Evolutionary conservation across 805 yeast genomes (phyloP).

Genomic region (Starmerella asiatica): DNA sequence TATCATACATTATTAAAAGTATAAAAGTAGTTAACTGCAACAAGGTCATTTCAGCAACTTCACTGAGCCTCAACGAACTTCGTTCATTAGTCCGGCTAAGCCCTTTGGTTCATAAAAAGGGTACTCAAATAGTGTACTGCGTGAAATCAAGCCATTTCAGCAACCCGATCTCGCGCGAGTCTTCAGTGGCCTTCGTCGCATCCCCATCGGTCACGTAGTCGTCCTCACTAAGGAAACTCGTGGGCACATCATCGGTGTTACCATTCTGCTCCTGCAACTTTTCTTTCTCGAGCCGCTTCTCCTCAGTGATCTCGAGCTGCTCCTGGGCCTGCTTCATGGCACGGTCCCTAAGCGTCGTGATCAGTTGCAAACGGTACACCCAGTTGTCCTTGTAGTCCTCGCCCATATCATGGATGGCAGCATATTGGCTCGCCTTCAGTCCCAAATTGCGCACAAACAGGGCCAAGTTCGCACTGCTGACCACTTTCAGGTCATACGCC

Average conservation of each 20-base stretch:
- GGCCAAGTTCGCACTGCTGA: constrained; percentile 47
- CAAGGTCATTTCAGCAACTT: too few relatives aligned
- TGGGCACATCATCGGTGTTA: background rate
- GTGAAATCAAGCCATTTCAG: constrained; percentile 21
- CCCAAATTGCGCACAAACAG: constrained; percentile 54
- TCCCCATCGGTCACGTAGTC: background rate
- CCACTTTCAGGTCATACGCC: constrained; percentile 58
- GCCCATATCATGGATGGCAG: constrained; percentile 57
- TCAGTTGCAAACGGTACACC: constrained; percentile 51
- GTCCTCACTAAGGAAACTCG: constrained; percentile 1
- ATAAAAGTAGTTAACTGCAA: too few relatives aligned
- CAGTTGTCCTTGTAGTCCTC: constrained; percentile 49
- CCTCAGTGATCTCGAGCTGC: background rate
- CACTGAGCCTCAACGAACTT: too few relatives aligned
- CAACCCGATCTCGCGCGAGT: constrained; percentile 8
- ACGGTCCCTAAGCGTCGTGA: constrained; percentile 30
- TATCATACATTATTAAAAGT: too few relatives aligned
- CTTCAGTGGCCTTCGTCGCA: constrained; percentile 2
- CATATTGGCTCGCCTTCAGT: constrained; percentile 53
- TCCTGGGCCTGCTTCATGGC: constrained; percentile 9
- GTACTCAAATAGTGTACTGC: constrained; percentile 7
- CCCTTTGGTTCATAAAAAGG: too few relatives aligned
- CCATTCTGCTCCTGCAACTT: constrained; percentile 1
- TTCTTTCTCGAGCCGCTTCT: background rate
- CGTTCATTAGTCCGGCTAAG: too few relatives aligned